phyloP scores from a whole-genome alignment of 2,329 filamentous ascomycete species.

The Phialophora tarda region DNA sequence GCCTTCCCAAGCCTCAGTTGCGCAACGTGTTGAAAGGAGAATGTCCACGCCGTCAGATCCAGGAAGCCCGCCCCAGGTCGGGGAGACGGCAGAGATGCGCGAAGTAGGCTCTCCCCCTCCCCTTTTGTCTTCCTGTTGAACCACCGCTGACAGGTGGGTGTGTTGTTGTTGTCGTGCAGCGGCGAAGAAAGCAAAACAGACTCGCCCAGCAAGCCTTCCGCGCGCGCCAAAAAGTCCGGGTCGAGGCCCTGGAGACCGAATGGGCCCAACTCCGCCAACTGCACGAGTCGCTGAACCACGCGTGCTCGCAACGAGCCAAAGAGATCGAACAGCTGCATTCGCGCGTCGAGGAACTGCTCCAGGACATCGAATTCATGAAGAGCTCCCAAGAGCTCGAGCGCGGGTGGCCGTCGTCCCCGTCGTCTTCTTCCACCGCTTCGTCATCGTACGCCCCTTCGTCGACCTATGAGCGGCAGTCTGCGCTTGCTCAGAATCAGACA shows the following conservation, averaged over 20 bases:
- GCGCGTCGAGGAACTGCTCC: slow-evolving; percentile 17
- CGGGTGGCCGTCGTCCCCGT: slow-evolving; percentile 12
- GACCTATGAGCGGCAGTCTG: neutral
- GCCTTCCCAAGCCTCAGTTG: neutral
- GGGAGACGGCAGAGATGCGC: slow-evolving; percentile 18
- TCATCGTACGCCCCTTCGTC: neutral
- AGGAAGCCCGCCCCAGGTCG: slow-evolving; percentile 6
- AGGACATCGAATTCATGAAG: slow-evolving; percentile 13
- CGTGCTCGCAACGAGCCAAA: slow-evolving; percentile 10
- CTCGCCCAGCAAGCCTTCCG: slow-evolving; percentile 20
- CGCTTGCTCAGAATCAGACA: neutral
- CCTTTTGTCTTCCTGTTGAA: neutral
- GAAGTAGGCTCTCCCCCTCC: neutral
- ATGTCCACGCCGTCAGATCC: slow-evolving; percentile 4
- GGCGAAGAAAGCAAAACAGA: slow-evolving; percentile 16
- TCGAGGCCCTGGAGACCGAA: slow-evolving; percentile 14
- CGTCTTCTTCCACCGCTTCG: neutral
- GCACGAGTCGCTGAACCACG: slow-evolving; percentile 17
- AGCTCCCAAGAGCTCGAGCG: slow-evolving; percentile 13
- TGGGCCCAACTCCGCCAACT: slow-evolving; percentile 14
- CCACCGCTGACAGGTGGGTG: neutral
- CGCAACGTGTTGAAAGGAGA: neutral
- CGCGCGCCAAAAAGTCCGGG: slow-evolving; percentile 15
- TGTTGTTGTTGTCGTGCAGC: neutral
- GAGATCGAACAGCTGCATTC: slow-evolving; percentile 17